Evolutionary conservation across 768 basidiomycete species (phyloP).

Genomic region (Termitomyces eurrhizus): DNA sequence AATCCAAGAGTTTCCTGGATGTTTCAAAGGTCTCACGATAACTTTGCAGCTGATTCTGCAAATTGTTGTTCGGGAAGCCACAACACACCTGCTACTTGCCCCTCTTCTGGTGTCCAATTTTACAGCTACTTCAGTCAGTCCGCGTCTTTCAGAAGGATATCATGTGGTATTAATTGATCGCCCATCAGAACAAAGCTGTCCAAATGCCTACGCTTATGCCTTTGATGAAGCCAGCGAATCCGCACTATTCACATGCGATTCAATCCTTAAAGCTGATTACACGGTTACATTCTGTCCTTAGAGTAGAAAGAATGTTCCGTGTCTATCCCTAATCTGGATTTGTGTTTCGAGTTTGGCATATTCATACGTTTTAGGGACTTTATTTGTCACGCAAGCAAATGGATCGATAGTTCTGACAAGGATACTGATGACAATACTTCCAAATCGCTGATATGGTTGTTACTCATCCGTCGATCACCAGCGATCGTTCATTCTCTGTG

Average conservation of each 20-base stretch:
- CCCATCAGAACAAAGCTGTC: not conserved
- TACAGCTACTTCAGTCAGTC: conserved; percentile 21
- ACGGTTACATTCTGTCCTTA: not conserved
- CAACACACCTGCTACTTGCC: conserved; percentile 31
- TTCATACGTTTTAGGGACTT: not conserved
- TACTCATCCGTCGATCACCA: not conserved
- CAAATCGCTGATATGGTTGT: not conserved
- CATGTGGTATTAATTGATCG: not conserved
- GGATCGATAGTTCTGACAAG: not conserved
- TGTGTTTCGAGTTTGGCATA: not conserved
- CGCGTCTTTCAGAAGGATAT: not conserved
- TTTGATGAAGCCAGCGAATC: not conserved
- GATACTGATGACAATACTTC: not conserved
- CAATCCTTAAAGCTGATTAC: not conserved
- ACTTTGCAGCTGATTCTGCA: conserved; percentile 23
- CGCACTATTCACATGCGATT: not conserved
- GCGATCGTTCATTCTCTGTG: not conserved
- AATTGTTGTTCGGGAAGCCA: conserved; percentile 33
- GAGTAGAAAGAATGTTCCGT: not conserved
- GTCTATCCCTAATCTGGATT: not conserved
- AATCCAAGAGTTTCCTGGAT: not conserved
- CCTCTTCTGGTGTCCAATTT: conserved; percentile 25
- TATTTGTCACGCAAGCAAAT: not conserved
- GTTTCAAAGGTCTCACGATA: not conserved
- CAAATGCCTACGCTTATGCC: not conserved